Evolutionary conservation across 805 yeast genomes (phyloP).

Genomic region (Wickerhamiella azyma): DNA sequence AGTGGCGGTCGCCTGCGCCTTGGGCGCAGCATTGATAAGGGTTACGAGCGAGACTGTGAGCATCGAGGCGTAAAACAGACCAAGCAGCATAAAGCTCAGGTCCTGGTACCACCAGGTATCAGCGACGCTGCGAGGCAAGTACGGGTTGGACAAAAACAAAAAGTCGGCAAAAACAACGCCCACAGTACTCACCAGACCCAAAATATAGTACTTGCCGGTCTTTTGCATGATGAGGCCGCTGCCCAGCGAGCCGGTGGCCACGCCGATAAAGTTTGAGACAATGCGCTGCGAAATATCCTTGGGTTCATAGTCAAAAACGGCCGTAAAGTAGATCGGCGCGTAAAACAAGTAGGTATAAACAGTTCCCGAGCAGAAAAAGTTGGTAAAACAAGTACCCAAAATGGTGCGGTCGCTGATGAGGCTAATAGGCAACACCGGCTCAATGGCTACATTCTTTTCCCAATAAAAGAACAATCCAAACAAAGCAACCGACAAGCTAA

Average conservation of each 20-base stretch:
- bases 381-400: slow-evolving; percentile 48
- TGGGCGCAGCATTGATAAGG: slow-evolving; percentile 55
- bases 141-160: slow-evolving; percentile 23
- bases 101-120: slow-evolving; percentile 37
- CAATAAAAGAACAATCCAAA: slow-evolving; percentile 34
- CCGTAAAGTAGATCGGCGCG: slow-evolving; percentile 59
- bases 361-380: slow-evolving; percentile 60
- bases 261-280: slow-evolving; percentile 46
- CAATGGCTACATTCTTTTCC: slow-evolving; percentile 39
- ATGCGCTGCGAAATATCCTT: slow-evolving; percentile 55
- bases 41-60: slow-evolving; percentile 63
- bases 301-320: slow-evolving; percentile 52
- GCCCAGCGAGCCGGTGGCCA: slow-evolving; percentile 50
- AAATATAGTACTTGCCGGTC: slow-evolving; percentile 49
- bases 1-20: slow-evolving; percentile 71
- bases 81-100: slow-evolving; percentile 33
- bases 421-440: slow-evolving; percentile 57
- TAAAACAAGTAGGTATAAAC: slow-evolving; percentile 51
- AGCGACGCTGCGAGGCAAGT: slow-evolving; percentile 40
- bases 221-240: slow-evolving; percentile 53
- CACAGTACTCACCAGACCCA: slow-evolving; percentile 32
- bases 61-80: slow-evolving; percentile 52
- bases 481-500: slow-evolving; percentile 22
- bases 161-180: slow-evolving; percentile 36
- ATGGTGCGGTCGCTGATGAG: slow-evolving; percentile 47